Percentiles rank a stretch among this genome's conserved stretches.
Conservation (phyloP, 2,329 filamentous ascomycete genomes). For the Pyricularia grisea region DNA sequence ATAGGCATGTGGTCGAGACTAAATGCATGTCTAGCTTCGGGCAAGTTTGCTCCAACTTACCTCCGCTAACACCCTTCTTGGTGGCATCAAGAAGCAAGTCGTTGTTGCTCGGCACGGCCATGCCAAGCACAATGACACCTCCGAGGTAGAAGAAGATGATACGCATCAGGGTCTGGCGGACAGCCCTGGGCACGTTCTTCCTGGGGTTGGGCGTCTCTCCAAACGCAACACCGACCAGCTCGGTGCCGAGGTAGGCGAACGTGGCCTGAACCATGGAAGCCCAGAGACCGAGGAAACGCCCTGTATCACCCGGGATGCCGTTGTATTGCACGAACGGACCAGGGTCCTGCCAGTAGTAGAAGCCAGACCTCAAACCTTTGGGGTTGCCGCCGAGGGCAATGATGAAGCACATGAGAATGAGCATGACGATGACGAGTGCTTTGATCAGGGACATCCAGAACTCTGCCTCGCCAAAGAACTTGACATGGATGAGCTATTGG, state of each 20-base stretch:
- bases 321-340: conserved; percentile 33
- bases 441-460: conserved; percentile 38
- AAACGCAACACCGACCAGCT: conserved; percentile 60
- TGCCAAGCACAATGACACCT: conserved; percentile 56
- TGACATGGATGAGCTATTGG: conserved; percentile 24
- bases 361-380: conserved; percentile 32
- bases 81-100: conserved; percentile 29
- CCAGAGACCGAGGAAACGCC: conserved; percentile 22
- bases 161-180: conserved; percentile 60
- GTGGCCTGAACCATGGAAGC: conserved; percentile 26
- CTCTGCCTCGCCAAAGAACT: conserved; percentile 35
- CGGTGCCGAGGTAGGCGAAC: conserved; percentile 37
- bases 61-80: conserved; percentile 18
- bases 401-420: conserved; percentile 47
- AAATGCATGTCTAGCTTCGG: no score
- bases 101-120: conserved; percentile 55
- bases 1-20: no score
- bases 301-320: conserved; percentile 31
- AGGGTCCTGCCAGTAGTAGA: conserved; percentile 32
- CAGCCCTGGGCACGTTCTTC: conserved; percentile 56
- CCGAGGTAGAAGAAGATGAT: conserved; percentile 62
- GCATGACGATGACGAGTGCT: conserved; percentile 40
- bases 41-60: conserved; percentile 8
- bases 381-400: conserved; percentile 49
- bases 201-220: conserved; percentile 60